Conservation (phyloP, 345 rosid genomes). For the rapeseed (Brassica napus) region DNA sequence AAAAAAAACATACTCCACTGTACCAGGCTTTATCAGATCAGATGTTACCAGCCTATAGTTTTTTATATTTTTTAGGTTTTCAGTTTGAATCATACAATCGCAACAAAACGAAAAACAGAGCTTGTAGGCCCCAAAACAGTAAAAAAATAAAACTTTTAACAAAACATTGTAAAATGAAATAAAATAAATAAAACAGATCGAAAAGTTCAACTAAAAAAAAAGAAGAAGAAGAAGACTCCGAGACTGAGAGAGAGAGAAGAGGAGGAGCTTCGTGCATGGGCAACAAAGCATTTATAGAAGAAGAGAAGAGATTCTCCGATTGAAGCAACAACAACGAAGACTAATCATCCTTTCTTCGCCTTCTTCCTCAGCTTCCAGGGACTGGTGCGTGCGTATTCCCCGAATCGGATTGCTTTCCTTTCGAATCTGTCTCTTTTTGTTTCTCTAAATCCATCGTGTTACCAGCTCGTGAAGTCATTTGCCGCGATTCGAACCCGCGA, state of each 20-base stretch:
- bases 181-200: conserved; percentile 13
- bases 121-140: neutral
- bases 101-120: neutral
- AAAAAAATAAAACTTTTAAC: neutral
- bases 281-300: conserved; percentile 18
- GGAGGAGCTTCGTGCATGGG: conserved; percentile 37
- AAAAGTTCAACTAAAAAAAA: conserved; percentile 10
- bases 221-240: neutral
- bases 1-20: neutral
- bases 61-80: neutral
- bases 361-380: neutral
- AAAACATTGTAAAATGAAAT: neutral
- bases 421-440: neutral
- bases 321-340: conserved; percentile 3
- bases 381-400: conserved; percentile 25
- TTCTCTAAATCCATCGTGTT: neutral
- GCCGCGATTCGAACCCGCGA: neutral
- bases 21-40: neutral
- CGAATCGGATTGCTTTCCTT: neutral
- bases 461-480: conserved; percentile 6
- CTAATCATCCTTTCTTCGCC: neutral
- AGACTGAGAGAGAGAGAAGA: neutral
- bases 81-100: neutral
- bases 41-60: neutral
- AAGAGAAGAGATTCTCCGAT: neutral